Base-by-base conservation (phyloP, 768 basidiomycete species). In the Steccherinum ochraceum region DNA sequence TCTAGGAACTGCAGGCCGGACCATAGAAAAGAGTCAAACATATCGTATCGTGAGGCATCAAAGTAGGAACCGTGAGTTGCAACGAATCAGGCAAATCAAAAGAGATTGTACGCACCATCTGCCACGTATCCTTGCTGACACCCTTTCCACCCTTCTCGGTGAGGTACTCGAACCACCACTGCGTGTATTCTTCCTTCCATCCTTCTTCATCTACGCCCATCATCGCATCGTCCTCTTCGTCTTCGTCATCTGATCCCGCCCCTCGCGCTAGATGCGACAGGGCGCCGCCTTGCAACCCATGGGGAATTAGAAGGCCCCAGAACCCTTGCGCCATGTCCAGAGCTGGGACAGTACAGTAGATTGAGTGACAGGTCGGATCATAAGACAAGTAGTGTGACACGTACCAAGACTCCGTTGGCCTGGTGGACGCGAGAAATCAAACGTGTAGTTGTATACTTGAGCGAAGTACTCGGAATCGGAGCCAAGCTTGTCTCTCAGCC, bases 61-160 rank as follows among this genome's bases (percentile, higher is more conserved):
- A 35, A 35, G 41, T 43, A 43, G 41, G 7, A 7, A 43, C 10
- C 30, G 16, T 16, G 3, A 40, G 46, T 35, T n/a, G n/a, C n/a
- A n/a, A n/a, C n/a, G 19, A 41, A 40, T 19, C 53, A 16, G n/a
- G 27, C 10, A 21, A 24, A 44, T 24, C 25, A 35, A 23, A 45
- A 47, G 48, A 16, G 30, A 35, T 35, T 35, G 24, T 12, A 68
- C 82, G 40, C 45, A 88, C 90, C 89, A 93, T 92, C 47, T 74
- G 67, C 91, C 90, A 93, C 16, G 87, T 89, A 68, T 92, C 91
- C 68, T 87, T 89, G 69, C 88, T 92, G 25, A 94, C 77, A 3
- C 89, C 90, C 62, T 86, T 86, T 19, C 72, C 72, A 1, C 81
- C 82, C 56, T 78, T 83, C 61, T 77, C 70, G 25, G 63, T 67